Conservation (phyloP, 1,284 basidiomycete species). For the Veloboletus limbatus region DNA sequence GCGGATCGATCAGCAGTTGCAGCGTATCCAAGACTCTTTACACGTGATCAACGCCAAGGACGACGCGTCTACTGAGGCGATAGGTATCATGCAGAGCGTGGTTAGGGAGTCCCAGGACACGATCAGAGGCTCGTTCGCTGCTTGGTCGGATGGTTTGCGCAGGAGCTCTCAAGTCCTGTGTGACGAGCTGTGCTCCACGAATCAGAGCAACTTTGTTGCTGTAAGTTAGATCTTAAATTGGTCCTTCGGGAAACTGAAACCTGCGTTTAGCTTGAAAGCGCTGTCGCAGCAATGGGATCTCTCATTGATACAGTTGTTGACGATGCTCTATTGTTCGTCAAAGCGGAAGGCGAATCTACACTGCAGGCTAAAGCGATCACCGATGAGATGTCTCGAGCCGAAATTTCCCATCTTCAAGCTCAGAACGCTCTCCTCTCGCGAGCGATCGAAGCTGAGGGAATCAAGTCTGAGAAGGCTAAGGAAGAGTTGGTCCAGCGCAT, state of each 20-base stretch:
- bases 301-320: constrained; percentile 60
- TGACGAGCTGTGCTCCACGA: constrained; percentile 42
- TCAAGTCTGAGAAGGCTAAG: constrained; percentile 62
- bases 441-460: constrained; percentile 66
- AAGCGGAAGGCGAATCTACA: constrained; percentile 52
- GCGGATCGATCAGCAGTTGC: constrained; percentile 60
- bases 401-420: constrained; percentile 63
- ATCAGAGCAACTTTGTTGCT: constrained; percentile 42
- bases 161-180: constrained; percentile 48
- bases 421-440: constrained; percentile 71
- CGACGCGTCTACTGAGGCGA: constrained; percentile 50
- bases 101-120: constrained; percentile 53
- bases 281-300: constrained; percentile 48
- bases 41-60: constrained; percentile 58
- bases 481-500: constrained; percentile 73
- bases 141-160: constrained; percentile 55
- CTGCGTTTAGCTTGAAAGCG: constrained; percentile 47
- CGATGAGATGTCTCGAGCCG: constrained; percentile 50
- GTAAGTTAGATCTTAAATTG: constrained; percentile 33
- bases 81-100: constrained; percentile 44
- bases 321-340: constrained; percentile 57
- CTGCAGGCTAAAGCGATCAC: constrained; percentile 51
- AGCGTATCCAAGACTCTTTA: constrained; percentile 55
- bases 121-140: constrained; percentile 49
- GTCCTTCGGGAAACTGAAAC: constrained; percentile 1